phyloP scores from a whole-genome alignment of 2,329 filamentous ascomycete species.

The Microdochium paspali region DNA sequence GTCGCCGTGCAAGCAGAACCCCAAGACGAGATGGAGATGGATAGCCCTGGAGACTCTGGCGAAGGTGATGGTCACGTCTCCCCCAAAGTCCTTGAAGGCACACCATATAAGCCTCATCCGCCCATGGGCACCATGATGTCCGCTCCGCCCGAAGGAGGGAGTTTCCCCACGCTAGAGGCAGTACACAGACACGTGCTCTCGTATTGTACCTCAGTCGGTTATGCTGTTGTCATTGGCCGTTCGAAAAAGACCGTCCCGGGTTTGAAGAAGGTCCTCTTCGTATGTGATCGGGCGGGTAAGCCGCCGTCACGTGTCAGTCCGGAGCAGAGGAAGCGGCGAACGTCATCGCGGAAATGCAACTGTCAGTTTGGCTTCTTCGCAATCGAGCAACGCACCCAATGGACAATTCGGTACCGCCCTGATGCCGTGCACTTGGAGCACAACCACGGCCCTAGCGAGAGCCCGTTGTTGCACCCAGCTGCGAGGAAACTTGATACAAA shows the following conservation, averaged over 20 bases:
- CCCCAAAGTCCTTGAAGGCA: constrained; percentile 36
- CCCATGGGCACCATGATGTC: constrained; percentile 54
- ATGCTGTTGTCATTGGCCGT: constrained; percentile 58
- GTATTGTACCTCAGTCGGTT: constrained; percentile 59
- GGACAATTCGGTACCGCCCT: constrained; percentile 56
- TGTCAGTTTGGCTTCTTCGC: constrained; percentile 64
- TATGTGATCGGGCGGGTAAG: constrained; percentile 57
- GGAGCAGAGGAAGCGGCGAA: constrained; percentile 55
- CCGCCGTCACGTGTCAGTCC: constrained; percentile 52
- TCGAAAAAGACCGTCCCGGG: constrained; percentile 61
- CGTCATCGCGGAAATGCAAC: constrained; percentile 59
- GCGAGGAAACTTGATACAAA: constrained; percentile 57
- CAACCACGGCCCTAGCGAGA: constrained; percentile 58
- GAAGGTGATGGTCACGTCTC: constrained; percentile 35
- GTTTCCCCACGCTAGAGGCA: constrained; percentile 54
- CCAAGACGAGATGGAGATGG: constrained; percentile 43
- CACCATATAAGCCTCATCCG: constrained; percentile 40
- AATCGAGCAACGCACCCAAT: constrained; percentile 57
- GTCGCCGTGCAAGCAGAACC: constrained; percentile 12
- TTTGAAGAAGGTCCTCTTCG: constrained; percentile 58
- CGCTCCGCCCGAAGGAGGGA: constrained; percentile 53
- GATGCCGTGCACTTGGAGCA: constrained; percentile 48
- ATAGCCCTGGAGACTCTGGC: constrained; percentile 34
- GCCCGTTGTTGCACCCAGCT: constrained; percentile 55
- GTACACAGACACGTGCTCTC: constrained; percentile 54